phyloP scores from a whole-genome alignment of 352 stramenopile genomes.

The Pythium myriotylum region DNA sequence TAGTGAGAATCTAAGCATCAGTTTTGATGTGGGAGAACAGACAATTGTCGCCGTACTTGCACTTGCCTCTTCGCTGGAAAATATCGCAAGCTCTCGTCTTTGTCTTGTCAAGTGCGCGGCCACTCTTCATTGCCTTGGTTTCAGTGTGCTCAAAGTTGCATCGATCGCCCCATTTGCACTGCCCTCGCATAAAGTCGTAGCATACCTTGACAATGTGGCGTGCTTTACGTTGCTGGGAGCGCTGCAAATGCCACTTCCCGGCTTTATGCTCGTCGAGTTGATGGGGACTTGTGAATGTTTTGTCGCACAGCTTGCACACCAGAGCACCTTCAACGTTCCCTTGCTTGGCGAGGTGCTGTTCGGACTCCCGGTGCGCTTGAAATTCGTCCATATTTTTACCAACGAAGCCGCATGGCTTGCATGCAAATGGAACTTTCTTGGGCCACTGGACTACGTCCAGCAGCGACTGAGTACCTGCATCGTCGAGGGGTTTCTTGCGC shows the following conservation, averaged over 20 bases:
- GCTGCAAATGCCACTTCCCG: slow-evolving; percentile 86
- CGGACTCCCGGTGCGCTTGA: slow-evolving; percentile 51
- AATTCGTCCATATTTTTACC: slow-evolving; percentile 74
- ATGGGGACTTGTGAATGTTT: slow-evolving; percentile 75
- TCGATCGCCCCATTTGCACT: slow-evolving; percentile 63
- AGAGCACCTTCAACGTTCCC: slow-evolving; percentile 37
- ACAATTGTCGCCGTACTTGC: slow-evolving; percentile 76
- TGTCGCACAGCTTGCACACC: slow-evolving; percentile 67
- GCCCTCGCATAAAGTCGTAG: slow-evolving; percentile 84
- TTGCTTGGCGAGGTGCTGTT: slow-evolving; percentile 44
- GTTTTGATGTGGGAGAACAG: slow-evolving; percentile 61
- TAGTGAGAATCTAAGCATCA: too few relatives aligned
- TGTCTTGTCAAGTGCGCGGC: slow-evolving; percentile 52
- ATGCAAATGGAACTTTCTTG: slow-evolving; percentile 83
- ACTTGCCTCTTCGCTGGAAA: slow-evolving; percentile 47
- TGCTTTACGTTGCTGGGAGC: slow-evolving; percentile 63
- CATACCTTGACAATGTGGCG: slow-evolving; percentile 73
- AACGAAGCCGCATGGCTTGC: slow-evolving; percentile 79
- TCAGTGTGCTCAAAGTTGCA: slow-evolving; percentile 76
- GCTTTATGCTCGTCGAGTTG: slow-evolving; percentile 77
- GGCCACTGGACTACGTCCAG: slow-evolving; percentile 56
- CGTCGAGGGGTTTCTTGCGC: too few relatives aligned
- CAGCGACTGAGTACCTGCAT: slow-evolving; percentile 31
- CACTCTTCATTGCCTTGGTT: slow-evolving; percentile 66
- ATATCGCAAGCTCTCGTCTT: slow-evolving; percentile 57